Base-by-base conservation (phyloP, 495 filamentous ascomycete species). In the Pseudomonodictys pantanalensis region DNA sequence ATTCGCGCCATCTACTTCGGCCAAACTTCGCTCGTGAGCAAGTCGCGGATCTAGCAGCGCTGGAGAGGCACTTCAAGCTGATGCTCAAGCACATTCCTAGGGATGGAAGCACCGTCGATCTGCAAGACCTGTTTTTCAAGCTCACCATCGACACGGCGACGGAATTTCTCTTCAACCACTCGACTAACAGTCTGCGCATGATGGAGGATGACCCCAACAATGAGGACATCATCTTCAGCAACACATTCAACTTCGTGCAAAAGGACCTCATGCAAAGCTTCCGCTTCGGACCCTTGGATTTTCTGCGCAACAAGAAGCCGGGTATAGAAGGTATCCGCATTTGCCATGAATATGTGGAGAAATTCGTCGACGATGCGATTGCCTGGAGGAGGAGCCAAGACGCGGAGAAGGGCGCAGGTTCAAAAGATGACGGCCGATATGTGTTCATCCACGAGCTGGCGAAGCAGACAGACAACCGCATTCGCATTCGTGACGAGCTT, bases 121-220 rank as follows among this genome's bases (percentile, higher is more conserved):
- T 92, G 5, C 85, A 86, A 66, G 74, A 79, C 1, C 69, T 88
- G 4, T 87, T 91, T 68, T 86, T 82, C 71, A 56, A 71, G n/a
- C 65, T 87, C 41, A 87, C 86, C 0, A 75, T 91, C 8, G 87
- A 92, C 67, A 76, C 85, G 0, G 78, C 85, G 0, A 90, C 86
- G 0, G 85, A 90, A 58, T 87, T 91, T 66, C 74, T 92, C 2
- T 86, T 90, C 49, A 87, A 88, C 3, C 77, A 83, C 50, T 78
- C 76, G 5, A 74, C 75, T 2, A 66, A 79, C 15, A 72, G 71
- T 0, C 68, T 82, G 3, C 60, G 51, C 3, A 66, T 64, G 52
- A 22, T 46, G 7, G 62, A 54, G 1, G 48, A 59, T 6, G 60
- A 52, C 4, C 26, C 22, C 32, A 11, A 35, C n/a, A 44, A 55